Evolutionary conservation across 768 basidiomycete genomes (phyloP), one percentile per base, ranked within the genome.

Genomic region (Mycena sanguinolenta): DNA sequence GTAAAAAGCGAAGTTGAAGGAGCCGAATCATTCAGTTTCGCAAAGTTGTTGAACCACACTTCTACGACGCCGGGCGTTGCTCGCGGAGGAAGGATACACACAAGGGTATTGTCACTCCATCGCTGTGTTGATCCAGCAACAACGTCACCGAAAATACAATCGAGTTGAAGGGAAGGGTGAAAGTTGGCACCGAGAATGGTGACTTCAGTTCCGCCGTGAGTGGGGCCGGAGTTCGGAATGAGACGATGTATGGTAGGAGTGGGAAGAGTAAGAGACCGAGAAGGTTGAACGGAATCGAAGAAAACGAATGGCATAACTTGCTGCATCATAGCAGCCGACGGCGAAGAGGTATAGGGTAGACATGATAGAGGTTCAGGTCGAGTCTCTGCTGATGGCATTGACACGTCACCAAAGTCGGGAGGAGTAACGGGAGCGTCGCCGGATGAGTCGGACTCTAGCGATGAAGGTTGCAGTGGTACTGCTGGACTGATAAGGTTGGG

Each of bases 131-230:
- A 93, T 65, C 91, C 93, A 12, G 97, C 92, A 16, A 88, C 78
- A 13, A 90, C 85, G 74, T 92, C 94, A 28, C 97, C 97, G 79
- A 99, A 99, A 2, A 95, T 83, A 74, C 95, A 94, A 62, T 89
- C 89, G 30, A 95, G 82, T 72, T 90, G 89, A 62, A 92, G 79
- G 50, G 89, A 86, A 0, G 91, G 87, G 76, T 93, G 90, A 81
- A 99, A 98, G 79, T 96, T 95, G 61, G 93, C 90, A 12, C 98
- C 98, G 9, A 98, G 88, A 21, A 99, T 84, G 2, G 97, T 99
- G 38, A 99, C 93, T 81, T 98, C 96, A 73, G 95, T 96, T 2
- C 97, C 97, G 36, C 97, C 97, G 68, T 92, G 90, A 25, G 94
- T 96, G 13, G 96, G 95, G 16, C 96, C 95, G 68, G 88, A 86